These are phyloP conservation scores for Smithsoniella earleae DNA, from an alignment of 163 green algal species.

Conservation along the genomic window DNA sequence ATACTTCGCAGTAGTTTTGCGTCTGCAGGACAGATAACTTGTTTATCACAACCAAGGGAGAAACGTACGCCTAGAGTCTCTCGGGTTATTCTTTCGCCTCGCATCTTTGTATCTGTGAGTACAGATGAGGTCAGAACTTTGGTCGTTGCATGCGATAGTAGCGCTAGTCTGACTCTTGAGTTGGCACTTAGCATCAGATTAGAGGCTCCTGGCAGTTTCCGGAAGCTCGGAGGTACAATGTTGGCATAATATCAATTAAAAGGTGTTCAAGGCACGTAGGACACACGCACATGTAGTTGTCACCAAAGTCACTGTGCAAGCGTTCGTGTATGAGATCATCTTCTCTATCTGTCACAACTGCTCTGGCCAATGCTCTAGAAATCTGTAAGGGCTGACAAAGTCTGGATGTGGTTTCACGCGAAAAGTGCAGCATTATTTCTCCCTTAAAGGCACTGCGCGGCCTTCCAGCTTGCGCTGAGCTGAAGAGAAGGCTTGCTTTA, in stretches of 20 bases:
- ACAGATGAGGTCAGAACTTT: neutral
- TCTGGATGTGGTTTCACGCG: too few species aligned
- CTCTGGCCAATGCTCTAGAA: too few species aligned
- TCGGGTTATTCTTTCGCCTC: too few species aligned
- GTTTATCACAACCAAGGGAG: too few species aligned
- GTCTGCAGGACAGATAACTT: too few species aligned
- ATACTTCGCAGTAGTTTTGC: too few species aligned
- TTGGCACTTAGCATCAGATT: neutral
- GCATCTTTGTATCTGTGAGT: neutral
- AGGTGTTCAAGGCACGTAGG: neutral
- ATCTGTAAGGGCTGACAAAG: too few species aligned
- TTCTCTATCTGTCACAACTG: constrained; percentile 14
- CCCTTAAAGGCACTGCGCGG: too few species aligned
- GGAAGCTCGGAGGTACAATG: neutral
- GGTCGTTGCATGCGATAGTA: neutral
- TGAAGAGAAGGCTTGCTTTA: too few species aligned
- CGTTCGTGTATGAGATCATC: constrained; percentile 8
- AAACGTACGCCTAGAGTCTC: too few species aligned
- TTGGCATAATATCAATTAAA: neutral
- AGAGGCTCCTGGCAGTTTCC: neutral
- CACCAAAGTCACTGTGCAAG: neutral
- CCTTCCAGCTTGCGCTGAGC: too few species aligned
- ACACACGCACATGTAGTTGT: neutral
- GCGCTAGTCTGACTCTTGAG: neutral
- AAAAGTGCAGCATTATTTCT: too few species aligned